These are phyloP conservation scores for Fraxinus sp. DNA, from an alignment of 305 asterid genomes.

Conservation along the genomic window DNA sequence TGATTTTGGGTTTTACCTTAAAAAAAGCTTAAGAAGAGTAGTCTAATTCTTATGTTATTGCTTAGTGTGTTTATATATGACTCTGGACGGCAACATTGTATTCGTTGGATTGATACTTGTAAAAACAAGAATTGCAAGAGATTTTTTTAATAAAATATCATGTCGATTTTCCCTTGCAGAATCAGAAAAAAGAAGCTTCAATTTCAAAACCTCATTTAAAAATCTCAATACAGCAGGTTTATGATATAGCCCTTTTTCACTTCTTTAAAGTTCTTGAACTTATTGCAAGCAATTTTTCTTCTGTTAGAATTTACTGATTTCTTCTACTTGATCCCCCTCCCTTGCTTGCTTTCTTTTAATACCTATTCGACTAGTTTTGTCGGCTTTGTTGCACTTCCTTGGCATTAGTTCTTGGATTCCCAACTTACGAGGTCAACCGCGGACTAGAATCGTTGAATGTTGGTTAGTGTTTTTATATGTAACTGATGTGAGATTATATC, in stretches of 20 bases:
- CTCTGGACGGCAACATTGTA: neutral
- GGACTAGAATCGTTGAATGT: neutral
- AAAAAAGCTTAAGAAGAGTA: neutral
- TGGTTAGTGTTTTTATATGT: neutral
- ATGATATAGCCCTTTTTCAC: neutral
- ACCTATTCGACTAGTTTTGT: neutral
- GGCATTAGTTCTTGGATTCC: neutral
- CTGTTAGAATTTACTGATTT: neutral
- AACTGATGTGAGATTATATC: neutral
- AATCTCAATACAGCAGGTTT: neutral
- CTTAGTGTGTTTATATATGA: neutral
- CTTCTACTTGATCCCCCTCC: neutral
- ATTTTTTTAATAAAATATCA: neutral
- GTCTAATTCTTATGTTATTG: neutral
- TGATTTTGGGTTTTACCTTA: neutral
- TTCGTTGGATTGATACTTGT: neutral
- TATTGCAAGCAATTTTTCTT: neutral
- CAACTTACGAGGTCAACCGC: neutral
- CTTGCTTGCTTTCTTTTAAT: neutral
- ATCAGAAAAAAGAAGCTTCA: slow-evolving; percentile 1
- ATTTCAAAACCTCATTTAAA: slow-evolving; percentile 16
- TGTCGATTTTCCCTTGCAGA: slow-evolving; percentile 22
- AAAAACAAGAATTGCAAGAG: neutral
- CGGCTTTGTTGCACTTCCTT: neutral
- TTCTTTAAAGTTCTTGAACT: neutral